These are phyloP conservation scores for Metschnikowia shivogae DNA, from an alignment of 805 yeast species.

Conservation along the genomic window DNA sequence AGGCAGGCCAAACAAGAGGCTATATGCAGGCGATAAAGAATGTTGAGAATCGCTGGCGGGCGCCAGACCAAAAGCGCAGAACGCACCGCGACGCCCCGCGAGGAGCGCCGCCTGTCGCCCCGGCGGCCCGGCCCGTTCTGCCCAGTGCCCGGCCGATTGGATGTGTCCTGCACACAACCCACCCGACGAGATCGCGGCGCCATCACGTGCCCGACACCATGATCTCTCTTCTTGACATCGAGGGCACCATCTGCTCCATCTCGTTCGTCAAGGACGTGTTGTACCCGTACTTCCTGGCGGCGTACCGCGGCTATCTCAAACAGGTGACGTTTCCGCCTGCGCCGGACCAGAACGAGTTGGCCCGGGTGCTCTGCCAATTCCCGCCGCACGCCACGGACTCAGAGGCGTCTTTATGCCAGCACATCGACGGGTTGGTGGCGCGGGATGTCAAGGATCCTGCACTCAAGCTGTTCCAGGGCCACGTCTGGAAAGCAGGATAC, in stretches of 20 bases:
- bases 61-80: too few species aligned
- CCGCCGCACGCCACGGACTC: conserved; percentile 34
- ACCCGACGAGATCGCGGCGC: background rate
- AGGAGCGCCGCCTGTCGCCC: too few species aligned
- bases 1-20: too few species aligned
- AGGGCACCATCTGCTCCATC: conserved; percentile 92
- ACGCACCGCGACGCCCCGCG: too few species aligned
- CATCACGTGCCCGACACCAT: conserved; percentile 4
- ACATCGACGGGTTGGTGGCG: conserved; percentile 55
- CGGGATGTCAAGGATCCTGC: conserved; percentile 73
- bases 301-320: conserved; percentile 42
- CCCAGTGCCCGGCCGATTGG: too few species aligned
- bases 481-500: conserved; percentile 79
- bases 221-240: conserved; percentile 63
- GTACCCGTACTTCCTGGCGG: conserved; percentile 66
- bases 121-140: too few species aligned
- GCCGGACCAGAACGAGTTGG: conserved; percentile 18
- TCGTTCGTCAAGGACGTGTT: conserved; percentile 77
- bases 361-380: conserved; percentile 39
- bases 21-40: too few species aligned
- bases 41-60: too few species aligned
- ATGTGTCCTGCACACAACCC: too few species aligned
- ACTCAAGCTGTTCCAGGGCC: conserved; percentile 77
- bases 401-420: conserved; percentile 31
- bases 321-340: conserved; percentile 21